Base-by-base conservation (phyloP, 495 filamentous ascomycete genomes). In the Penicillium chermesinum region DNA sequence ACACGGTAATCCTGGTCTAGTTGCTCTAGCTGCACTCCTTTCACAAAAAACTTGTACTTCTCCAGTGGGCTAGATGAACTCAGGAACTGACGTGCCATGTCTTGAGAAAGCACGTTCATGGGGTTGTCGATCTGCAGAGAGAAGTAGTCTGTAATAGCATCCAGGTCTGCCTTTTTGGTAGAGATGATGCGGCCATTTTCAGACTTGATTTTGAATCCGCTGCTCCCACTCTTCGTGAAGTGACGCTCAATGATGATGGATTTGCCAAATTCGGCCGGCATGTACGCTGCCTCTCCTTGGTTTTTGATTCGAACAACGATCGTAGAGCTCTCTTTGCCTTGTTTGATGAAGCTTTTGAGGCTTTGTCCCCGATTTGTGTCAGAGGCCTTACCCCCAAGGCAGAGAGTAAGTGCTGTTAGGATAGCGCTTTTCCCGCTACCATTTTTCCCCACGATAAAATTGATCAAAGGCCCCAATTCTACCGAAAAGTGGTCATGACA, bases 361-460 rank as follows among this genome's bases (percentile, higher is more conserved):
- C 84, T 93, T 48, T 85, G 85, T n/a, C 91, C 93, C 41, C 93
- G 83, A 59, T 96, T 96, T n/a, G 93, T 97, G 3, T 88, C 79
- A 37, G 85, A 86, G n/a, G 91, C 89, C 63, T 95, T 96, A 2
- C 88, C 93, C 30, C 93, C 94, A 7, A 99, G 75, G 57, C 94
- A 97, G 22, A 99, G 74, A 0, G 90, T 96, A 45, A 99, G 81
- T 6, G 88, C 93, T 2, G 93, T 96, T n/a, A 99, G 70, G 16
- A 97, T 83, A 17, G 93, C 93, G 62, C 91, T 96, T 71, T 99
- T 99, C n/a, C 93, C 93, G 58, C 93, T 97, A 34, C 93, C 93
- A 64, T 99, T 99, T 59, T 95, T 88, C 2, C 93, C 93, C 45
- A 95, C 88, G 41, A 99, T 89, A 66, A 97, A 99, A 64, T 97